phyloP scores from a whole-genome alignment of 73 alveolate species.

The Breviolum minutum region DNA sequence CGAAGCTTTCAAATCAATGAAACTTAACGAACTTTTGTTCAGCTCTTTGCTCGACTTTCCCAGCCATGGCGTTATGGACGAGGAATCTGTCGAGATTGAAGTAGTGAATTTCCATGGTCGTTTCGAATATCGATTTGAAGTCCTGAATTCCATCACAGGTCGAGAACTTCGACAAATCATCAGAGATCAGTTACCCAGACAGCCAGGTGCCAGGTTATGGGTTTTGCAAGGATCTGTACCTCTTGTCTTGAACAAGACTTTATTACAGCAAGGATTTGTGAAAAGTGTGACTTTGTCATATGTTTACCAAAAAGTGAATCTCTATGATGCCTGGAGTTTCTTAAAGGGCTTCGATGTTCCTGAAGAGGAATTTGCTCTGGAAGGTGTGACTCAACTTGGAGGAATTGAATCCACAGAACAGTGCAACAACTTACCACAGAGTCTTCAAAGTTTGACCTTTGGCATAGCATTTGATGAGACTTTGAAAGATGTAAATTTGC shows the following conservation, averaged over 20 bases:
- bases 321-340: slow-evolving; percentile 13
- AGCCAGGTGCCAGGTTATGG: slow-evolving; percentile 9
- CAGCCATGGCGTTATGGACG: no score
- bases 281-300: not conserved
- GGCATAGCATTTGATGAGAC: not conserved
- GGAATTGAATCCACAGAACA: not conserved
- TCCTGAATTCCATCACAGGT: not conserved
- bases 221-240: not conserved
- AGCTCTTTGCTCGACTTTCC: no score
- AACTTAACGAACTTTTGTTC: no score
- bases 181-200: not conserved
- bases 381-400: slow-evolving; percentile 3
- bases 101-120: not conserved
- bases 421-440: not conserved
- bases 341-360: not conserved
- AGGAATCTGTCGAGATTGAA: not conserved
- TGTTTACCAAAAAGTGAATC: not conserved
- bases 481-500: not conserved
- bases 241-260: not conserved
- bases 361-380: not conserved
- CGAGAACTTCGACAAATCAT: slow-evolving; percentile 7
- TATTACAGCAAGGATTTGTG: not conserved
- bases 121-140: not conserved
- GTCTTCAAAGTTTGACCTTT: slow-evolving; percentile 11
- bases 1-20: no score